Evolutionary conservation across 345 rosid species (phyloP), one percentile per base, ranked within the genome.

Genomic region (Toxicodendron radicans): DNA sequence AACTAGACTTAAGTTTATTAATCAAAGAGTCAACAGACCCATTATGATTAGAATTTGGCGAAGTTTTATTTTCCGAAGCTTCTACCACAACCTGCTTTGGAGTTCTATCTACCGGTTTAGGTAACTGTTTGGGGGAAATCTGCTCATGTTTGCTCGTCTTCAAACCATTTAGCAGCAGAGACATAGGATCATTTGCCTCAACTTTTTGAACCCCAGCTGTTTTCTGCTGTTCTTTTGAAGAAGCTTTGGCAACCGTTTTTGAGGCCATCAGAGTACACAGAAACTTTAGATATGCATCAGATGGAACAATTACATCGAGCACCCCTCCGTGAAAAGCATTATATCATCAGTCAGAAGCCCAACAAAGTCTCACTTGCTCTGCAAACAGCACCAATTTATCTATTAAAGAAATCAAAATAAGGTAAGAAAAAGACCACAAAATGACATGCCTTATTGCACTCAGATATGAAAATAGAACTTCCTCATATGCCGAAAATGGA

Each of bases 201-300:
- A 59, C 72, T 64, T 58, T 79, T 71, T 75, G 80, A 79, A 79
- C 35, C 71, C 66, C 76, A 53, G 78, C 70, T 18, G 64, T 59
- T 66, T 76, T 79, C 66, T 59, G 83, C 48, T 84, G 91, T 56
- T 72, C 85, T 62, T 78, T 84, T 32, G 79, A 53, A 62, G 88
- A 78, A 57, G 85, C 68, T 82, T 77, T 86, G 27, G 72, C 74
- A 73, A 79, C 70, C 68, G 76, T 64, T 77, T 76, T 85, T 18
- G 90, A 84, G 79, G 89, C 91, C 94, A 89, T 89, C 38, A 72
- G 81, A 49, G 2, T 53, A 64, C 30, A 49, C 64, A 56, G 60
- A 18, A 48, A 64, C 61, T 57, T 56, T 73, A 80, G 58, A 46
- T 68, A 60, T 58, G 54, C 84, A 79, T 83, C 81, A 80, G 75